phyloP scores from a whole-genome alignment of 257 asterid genomes.

The Petunia secreta region DNA sequence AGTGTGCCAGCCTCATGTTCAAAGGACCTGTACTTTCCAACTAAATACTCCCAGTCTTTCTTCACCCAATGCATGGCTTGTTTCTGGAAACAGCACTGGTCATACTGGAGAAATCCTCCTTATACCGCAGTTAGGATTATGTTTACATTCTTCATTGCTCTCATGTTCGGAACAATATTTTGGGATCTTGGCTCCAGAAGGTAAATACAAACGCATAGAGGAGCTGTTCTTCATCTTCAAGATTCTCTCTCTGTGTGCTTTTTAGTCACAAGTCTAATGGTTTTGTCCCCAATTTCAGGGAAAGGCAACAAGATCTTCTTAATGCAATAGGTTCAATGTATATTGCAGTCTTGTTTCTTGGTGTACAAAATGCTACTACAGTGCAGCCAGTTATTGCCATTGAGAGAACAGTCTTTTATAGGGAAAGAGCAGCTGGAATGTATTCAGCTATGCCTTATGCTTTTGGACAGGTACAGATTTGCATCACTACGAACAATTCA shows the following conservation, averaged over 20 bases:
- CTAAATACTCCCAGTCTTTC: constrained; percentile 64
- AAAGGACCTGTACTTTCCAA: constrained; percentile 54
- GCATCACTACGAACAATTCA: neutral
- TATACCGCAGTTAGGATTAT: constrained; percentile 75
- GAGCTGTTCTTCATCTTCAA: neutral
- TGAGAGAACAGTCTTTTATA: constrained; percentile 81
- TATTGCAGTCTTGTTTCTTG: constrained; percentile 68
- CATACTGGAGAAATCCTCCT: constrained; percentile 84
- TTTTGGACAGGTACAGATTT: constrained; percentile 63
- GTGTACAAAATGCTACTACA: constrained; percentile 65
- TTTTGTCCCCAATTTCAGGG: constrained; percentile 42
- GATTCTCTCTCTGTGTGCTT: neutral
- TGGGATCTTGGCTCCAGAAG: constrained; percentile 75
- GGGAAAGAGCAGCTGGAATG: constrained; percentile 97
- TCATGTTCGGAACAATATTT: constrained; percentile 77
- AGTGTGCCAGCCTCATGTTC: constrained; percentile 59
- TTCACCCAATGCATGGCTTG: constrained; percentile 76
- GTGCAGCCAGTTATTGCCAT: constrained; percentile 81
- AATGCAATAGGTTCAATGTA: constrained; percentile 95
- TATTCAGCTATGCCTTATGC: constrained; percentile 86
- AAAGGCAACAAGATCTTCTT: constrained; percentile 58
- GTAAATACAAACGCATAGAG: constrained; percentile 33
- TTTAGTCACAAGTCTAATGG: neutral
- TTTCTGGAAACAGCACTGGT: constrained; percentile 79
- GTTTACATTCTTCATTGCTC: constrained; percentile 66